Evolutionary conservation across 2,329 filamentous ascomycete species (phyloP).

Genomic region (Amauroascus verrucosus): DNA sequence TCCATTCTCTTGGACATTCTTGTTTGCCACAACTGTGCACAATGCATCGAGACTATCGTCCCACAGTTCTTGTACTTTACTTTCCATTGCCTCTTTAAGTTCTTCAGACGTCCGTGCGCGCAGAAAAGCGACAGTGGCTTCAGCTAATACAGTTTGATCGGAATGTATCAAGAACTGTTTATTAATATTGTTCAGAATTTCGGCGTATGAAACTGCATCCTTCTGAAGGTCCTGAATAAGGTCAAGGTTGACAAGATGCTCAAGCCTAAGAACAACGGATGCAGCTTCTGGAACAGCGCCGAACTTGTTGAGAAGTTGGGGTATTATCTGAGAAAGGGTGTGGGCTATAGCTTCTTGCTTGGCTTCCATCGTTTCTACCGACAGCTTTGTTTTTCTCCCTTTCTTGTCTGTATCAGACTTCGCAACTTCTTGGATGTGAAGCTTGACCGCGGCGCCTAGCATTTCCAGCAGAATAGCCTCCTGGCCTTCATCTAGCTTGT

Average conservation of each 20-base stretch:
- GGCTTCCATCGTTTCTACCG: conserved; percentile 54
- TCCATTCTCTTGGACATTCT: conserved; percentile 37
- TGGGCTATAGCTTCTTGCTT: conserved; percentile 64
- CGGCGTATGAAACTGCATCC: conserved; percentile 67
- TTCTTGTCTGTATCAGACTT: conserved; percentile 51
- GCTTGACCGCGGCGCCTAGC: conserved; percentile 69
- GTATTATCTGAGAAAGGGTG: conserved; percentile 67
- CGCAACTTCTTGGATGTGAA: conserved; percentile 55
- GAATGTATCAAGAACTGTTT: conserved; percentile 91
- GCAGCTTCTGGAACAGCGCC: conserved; percentile 81
- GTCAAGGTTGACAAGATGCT: conserved; percentile 76
- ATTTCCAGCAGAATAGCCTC: conserved; percentile 81
- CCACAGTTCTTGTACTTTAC: conserved; percentile 73
- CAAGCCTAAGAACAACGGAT: conserved; percentile 71
- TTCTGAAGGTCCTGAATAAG: conserved; percentile 83
- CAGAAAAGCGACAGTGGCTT: conserved; percentile 71
- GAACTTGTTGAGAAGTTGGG: conserved; percentile 81
- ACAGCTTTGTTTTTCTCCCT: conserved; percentile 47
- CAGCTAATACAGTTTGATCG: conserved; percentile 70
- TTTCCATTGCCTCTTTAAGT: conserved; percentile 72
- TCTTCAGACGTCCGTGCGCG: conserved; percentile 81
- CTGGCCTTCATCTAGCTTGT: conserved; percentile 64
- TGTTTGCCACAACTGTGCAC: conserved; percentile 58
- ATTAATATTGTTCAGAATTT: conserved; percentile 79
- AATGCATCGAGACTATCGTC: conserved; percentile 69